These are phyloP conservation scores for Coelastrella sp. DNA, from an alignment of 139 green algal species.

Conservation along the genomic window DNA sequence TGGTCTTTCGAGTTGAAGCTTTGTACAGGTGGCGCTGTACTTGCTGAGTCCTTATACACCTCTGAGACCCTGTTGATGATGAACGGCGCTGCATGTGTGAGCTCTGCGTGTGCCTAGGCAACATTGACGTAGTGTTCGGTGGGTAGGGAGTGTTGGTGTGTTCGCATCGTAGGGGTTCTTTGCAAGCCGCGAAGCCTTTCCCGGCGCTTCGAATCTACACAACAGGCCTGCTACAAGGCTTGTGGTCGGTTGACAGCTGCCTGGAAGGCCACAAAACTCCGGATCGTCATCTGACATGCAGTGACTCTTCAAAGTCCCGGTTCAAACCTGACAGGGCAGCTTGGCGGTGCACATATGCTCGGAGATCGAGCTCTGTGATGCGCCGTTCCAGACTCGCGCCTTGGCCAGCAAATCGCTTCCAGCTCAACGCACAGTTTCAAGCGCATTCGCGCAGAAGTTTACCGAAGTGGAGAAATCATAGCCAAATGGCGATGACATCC, in stretches of 20 bases:
- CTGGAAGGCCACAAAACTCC: too few relatives aligned
- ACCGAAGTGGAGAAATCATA: too few relatives aligned
- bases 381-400: background rate
- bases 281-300: background rate
- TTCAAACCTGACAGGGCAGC: background rate
- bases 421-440: too few relatives aligned
- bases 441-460: too few relatives aligned
- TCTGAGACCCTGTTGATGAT: background rate
- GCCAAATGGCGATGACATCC: slow-evolving; percentile 14
- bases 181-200: too few relatives aligned
- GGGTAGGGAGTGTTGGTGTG: slow-evolving; percentile 1
- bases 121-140: background rate
- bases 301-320: background rate
- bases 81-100: background rate
- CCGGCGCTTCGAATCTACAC: too few relatives aligned
- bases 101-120: background rate
- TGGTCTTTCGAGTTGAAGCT: background rate
- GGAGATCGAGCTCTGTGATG: background rate
- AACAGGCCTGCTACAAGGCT: too few relatives aligned
- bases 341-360: too few relatives aligned
- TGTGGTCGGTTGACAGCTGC: too few relatives aligned
- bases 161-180: background rate
- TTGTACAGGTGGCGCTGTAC: background rate
- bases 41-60: background rate
- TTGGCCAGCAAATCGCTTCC: too few relatives aligned